Percentiles rank a stretch among this genome's conserved stretches.
These are phyloP conservation scores for Boletus rex-veris DNA, from an alignment of 768 basidiomycete genomes.

Conservation along the genomic window DNA sequence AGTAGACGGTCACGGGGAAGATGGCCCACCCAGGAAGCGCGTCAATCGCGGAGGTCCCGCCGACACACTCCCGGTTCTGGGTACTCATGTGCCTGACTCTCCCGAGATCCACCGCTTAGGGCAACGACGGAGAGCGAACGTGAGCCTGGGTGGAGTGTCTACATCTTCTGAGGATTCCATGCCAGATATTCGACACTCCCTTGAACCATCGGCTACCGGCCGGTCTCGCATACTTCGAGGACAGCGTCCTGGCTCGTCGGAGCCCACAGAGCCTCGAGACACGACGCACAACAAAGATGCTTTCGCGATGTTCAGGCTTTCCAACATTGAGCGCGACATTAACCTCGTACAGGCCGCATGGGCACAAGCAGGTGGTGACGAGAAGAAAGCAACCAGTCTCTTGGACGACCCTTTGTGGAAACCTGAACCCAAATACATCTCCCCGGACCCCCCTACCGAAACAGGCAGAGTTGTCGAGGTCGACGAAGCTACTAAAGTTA, in stretches of 20 bases:
- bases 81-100: constrained; percentile 41
- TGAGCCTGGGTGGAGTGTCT: constrained; percentile 42
- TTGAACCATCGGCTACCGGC: constrained; percentile 40
- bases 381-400: constrained; percentile 55
- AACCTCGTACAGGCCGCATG: constrained; percentile 60
- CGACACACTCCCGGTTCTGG: constrained; percentile 29
- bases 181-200: constrained; percentile 42
- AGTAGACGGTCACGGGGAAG: constrained; percentile 41
- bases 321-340: constrained; percentile 45
- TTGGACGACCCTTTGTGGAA: constrained; percentile 58
- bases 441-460: constrained; percentile 27
- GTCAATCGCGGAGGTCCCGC: constrained; percentile 50
- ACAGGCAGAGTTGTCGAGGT: constrained; percentile 67
- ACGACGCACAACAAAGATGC: constrained; percentile 17
- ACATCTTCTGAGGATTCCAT: constrained; percentile 70
- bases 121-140: constrained; percentile 42
- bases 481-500: constrained; percentile 69
- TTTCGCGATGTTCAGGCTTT: constrained; percentile 60
- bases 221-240: constrained; percentile 53
- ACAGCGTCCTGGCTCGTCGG: constrained; percentile 32
- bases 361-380: constrained; percentile 58
- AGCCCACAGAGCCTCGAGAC: constrained; percentile 31
- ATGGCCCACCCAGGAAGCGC: constrained; percentile 71
- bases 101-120: constrained; percentile 56
- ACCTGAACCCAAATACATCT: constrained; percentile 19